These are phyloP conservation scores for Lactarius sp. DNA, from an alignment of 768 basidiomycete genomes.

Conservation along the genomic window DNA sequence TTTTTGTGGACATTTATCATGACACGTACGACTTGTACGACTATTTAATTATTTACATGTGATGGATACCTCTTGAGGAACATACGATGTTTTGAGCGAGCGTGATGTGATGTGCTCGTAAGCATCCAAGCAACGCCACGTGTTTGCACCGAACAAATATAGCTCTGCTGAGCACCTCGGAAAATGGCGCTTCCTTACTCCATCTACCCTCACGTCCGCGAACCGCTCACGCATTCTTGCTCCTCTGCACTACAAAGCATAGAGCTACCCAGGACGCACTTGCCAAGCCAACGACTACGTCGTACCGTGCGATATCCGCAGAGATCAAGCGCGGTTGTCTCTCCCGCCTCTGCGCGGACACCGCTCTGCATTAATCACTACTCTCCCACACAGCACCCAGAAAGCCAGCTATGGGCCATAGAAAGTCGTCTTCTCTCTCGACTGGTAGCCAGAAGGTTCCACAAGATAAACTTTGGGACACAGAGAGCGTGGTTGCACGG, in stretches of 20 bases:
- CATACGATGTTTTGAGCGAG: too few species aligned
- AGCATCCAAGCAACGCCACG: not conserved
- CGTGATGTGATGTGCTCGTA: too few species aligned
- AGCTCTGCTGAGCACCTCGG: slow-evolving; percentile 14
- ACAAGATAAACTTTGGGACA: slow-evolving; percentile 10
- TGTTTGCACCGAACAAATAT: slow-evolving; percentile 24
- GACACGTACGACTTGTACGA: slow-evolving; percentile 21
- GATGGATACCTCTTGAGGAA: slow-evolving; percentile 9
- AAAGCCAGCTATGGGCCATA: slow-evolving; percentile 7
- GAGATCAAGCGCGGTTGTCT: slow-evolving; percentile 46
- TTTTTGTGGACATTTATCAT: slow-evolving; percentile 7
- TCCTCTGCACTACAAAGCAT: slow-evolving; percentile 7
- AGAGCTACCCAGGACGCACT: slow-evolving; percentile 1
- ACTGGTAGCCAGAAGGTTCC: slow-evolving; percentile 5
- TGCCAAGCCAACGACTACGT: slow-evolving; percentile 50
- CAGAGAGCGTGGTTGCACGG: not conserved
- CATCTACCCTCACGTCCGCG: slow-evolving; percentile 18
- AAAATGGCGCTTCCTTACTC: slow-evolving; percentile 23
- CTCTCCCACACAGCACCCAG: not conserved
- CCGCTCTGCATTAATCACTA: not conserved
- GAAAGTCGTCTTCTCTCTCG: slow-evolving; percentile 16
- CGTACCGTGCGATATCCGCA: slow-evolving; percentile 59
- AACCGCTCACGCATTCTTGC: slow-evolving; percentile 5
- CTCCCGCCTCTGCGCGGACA: not conserved
- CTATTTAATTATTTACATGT: slow-evolving; percentile 8